Percentiles rank a stretch among this genome's conserved stretches.
These are phyloP conservation scores for Trichoderma atrobrunneum DNA, from an alignment of 2,329 filamentous ascomycete species.

Conservation along the genomic window DNA sequence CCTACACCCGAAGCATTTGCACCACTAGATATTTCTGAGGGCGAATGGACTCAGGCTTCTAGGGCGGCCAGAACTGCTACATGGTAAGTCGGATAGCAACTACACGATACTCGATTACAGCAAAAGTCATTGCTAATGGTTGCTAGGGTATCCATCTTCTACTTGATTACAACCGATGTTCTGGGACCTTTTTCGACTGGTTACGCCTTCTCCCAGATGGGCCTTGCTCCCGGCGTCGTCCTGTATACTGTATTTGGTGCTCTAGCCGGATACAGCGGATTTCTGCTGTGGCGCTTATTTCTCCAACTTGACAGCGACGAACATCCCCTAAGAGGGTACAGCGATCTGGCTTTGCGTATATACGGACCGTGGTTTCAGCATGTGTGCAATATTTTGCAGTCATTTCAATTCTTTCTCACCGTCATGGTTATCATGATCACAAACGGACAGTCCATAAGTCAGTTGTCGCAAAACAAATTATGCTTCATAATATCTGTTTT, in stretches of 20 bases:
- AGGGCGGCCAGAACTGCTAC: neutral
- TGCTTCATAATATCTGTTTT: neutral
- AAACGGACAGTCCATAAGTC: neutral
- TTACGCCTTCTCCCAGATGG: neutral
- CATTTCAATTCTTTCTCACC: neutral
- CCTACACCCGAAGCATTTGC: neutral
- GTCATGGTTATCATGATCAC: neutral
- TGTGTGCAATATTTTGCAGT: neutral
- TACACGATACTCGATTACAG: neutral
- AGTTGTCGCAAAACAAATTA: neutral
- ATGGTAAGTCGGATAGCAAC: neutral
- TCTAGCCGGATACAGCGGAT: neutral
- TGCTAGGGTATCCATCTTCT: neutral
- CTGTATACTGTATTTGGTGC: neutral
- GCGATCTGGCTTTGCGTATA: neutral
- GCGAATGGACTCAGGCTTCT: neutral
- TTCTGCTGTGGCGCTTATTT: neutral
- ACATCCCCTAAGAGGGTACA: neutral
- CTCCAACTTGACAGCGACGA: neutral
- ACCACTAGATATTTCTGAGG: neutral
- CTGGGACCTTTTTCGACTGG: neutral
- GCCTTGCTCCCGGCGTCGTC: neutral
- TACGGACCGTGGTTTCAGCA: neutral
- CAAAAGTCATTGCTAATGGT: neutral
- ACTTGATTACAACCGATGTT: neutral